Evolutionary conservation across 2,329 filamentous ascomycete genomes (phyloP).

Genomic region (Drechslera avenae): DNA sequence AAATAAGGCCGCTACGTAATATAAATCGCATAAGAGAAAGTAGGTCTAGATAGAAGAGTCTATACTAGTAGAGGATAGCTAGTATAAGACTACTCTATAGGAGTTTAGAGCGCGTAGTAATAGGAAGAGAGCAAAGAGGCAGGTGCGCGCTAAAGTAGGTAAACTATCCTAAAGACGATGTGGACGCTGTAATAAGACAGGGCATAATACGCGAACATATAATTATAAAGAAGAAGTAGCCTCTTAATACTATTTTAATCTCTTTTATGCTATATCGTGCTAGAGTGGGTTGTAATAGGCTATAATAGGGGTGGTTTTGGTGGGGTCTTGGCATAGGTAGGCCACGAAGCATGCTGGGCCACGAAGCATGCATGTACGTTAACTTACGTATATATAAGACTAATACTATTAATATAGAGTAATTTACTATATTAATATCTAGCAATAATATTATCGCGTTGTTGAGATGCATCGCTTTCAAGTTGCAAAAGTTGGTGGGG

Average conservation of each 20-base stretch:
- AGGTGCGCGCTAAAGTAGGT: background rate
- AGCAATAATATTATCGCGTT: no score
- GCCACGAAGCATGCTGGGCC: no score
- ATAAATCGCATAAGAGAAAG: background rate
- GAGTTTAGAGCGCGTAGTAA: background rate
- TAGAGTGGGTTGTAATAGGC: background rate
- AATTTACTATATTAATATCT: no score
- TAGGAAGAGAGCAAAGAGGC: background rate
- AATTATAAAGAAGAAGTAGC: background rate
- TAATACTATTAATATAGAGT: no score
- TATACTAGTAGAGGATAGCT: slow-evolving; percentile 3
- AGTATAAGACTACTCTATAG: background rate
- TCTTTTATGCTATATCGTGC: background rate
- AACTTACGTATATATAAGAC: no score
- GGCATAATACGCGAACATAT: background rate
- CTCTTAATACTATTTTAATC: background rate
- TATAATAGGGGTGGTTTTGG: background rate
- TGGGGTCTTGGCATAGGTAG: background rate
- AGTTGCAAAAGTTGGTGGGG: no score
- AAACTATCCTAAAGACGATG: background rate
- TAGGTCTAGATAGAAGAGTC: slow-evolving; percentile 6
- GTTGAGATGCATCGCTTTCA: no score
- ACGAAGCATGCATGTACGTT: no score
- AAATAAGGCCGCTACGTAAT: background rate
- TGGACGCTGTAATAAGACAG: background rate